A percentile compares a stretch with the other conserved stretches of the same genome.
phyloP scores from a whole-genome alignment of 192 early-diverging fungal species.

The Ambispora gerdemannii region DNA sequence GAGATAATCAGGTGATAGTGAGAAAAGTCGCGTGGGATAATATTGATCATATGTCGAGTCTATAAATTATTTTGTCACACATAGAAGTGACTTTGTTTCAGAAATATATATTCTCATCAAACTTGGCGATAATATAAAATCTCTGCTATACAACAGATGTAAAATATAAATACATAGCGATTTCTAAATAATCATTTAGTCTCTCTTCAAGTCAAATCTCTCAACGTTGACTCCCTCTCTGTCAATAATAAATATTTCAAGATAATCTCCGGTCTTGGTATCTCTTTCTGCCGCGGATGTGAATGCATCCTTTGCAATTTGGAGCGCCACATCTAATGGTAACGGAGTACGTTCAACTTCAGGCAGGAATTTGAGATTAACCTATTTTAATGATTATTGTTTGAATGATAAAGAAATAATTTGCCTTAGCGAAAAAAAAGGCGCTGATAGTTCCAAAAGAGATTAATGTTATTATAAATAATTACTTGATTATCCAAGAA shows the following conservation, averaged over 20 bases:
- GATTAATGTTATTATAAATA: neutral
- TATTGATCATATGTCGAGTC: no score
- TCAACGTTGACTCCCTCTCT: conserved; percentile 72
- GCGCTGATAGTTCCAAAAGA: neutral
- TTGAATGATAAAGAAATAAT: neutral
- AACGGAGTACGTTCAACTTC: conserved; percentile 39
- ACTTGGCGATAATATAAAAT: no score
- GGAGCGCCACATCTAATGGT: conserved; percentile 60
- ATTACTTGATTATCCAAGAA: conserved; percentile 93
- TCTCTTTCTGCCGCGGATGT: conserved; percentile 96
- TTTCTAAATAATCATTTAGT: no score
- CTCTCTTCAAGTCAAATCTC: conserved; percentile 81
- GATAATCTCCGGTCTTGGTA: conserved; percentile 95
- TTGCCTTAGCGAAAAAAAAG: no score
- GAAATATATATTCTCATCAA: no score
- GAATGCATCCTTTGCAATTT: conserved; percentile 93
- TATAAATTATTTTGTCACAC: no score
- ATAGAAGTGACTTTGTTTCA: no score
- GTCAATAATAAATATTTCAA: conserved; percentile 89
- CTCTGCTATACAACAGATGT: no score
- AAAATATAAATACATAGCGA: no score
- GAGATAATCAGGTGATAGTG: neutral
- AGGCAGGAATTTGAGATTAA: conserved; percentile 71
- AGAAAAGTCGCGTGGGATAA: no score
- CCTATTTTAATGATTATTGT: conserved; percentile 37